A percentile compares a stretch with the other conserved stretches of the same genome.
phyloP scores from a whole-genome alignment of 106 monocot genomes.

The Allium cepa region DNA sequence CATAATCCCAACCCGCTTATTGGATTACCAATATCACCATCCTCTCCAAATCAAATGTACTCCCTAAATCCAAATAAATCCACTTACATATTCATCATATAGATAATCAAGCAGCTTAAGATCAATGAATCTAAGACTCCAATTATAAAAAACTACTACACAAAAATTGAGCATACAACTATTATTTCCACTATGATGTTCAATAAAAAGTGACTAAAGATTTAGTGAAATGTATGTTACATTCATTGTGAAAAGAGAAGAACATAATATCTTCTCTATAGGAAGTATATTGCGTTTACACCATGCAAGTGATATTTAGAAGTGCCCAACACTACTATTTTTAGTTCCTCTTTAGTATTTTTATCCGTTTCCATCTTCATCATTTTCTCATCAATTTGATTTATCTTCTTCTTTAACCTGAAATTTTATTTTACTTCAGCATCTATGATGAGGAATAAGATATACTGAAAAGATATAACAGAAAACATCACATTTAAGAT shows the following conservation, averaged over 20 bases:
- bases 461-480: not conserved
- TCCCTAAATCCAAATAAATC: too few relatives aligned
- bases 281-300: slow-evolving; percentile 93
- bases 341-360: slow-evolving; percentile 72
- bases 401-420: slow-evolving; percentile 71
- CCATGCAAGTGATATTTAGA: slow-evolving; percentile 89
- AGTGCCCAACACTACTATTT: slow-evolving; percentile 79
- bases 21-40: too few relatives aligned
- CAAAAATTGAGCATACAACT: too few relatives aligned
- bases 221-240: too few relatives aligned
- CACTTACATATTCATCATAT: too few relatives aligned
- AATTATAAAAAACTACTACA: too few relatives aligned
- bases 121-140: too few relatives aligned
- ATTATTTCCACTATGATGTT: too few relatives aligned
- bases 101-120: too few relatives aligned
- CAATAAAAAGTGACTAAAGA: too few relatives aligned
- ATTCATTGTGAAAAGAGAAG: not conserved
- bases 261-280: slow-evolving; percentile 69
- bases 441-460: not conserved
- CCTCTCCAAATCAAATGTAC: too few relatives aligned
- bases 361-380: slow-evolving; percentile 74
- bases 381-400: slow-evolving; percentile 52
- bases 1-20: too few relatives aligned
- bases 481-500: slow-evolving; percentile 52
- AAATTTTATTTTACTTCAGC: slow-evolving; percentile 10